Base-by-base conservation (phyloP, 352 stramenopile species). In the Blastocystis sp. region DNA sequence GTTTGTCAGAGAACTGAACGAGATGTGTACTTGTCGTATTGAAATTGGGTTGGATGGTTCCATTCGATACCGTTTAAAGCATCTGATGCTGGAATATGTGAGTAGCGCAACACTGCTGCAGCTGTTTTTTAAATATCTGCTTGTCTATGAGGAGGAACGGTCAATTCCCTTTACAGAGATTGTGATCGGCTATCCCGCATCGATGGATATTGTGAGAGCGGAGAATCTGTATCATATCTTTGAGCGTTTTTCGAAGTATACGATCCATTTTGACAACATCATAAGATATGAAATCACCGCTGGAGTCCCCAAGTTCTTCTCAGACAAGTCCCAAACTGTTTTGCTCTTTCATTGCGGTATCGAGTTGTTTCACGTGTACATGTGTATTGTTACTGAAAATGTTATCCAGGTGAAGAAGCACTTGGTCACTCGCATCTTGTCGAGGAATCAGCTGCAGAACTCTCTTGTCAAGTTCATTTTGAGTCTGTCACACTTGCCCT, bases 311-410 rank as follows among this genome's bases (percentile, higher is more conserved):
- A 13, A 59, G 20, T 59, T n/a, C 11, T n/a, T 23, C 43, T 18
- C 3, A 18, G n/a, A 64, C 45, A 41, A 63, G 50, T 7, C 2
- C 0, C 45, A 18, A 1, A 7, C 29, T 39, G n/a, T 41, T 18
- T 43, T 80, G 9, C 54, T 37, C n/a, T 80, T 39, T 13, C 50
- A 59, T 59, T 59, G 50, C 20, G 50, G 20, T 3, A 59, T 59
- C n/a, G 59, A 68, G 37, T 8, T 43, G 29, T 80, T 80, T 41
- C 70, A 80, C n/a, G 39, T 80, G 0, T 80, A 61, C 45, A 53
- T 37, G 3, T 80, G 70, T 62, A 43, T 13, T 41, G 3, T 39
- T 37, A 26, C 7, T 23, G 3, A 3, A 18, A 18, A 11, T 11
- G 5, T 23, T 39, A 20, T 80, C 26, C 39, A 9, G 6, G 45